Base-by-base conservation (phyloP, 164 flowering plant genomes). In the Buxus sempervirens region DNA sequence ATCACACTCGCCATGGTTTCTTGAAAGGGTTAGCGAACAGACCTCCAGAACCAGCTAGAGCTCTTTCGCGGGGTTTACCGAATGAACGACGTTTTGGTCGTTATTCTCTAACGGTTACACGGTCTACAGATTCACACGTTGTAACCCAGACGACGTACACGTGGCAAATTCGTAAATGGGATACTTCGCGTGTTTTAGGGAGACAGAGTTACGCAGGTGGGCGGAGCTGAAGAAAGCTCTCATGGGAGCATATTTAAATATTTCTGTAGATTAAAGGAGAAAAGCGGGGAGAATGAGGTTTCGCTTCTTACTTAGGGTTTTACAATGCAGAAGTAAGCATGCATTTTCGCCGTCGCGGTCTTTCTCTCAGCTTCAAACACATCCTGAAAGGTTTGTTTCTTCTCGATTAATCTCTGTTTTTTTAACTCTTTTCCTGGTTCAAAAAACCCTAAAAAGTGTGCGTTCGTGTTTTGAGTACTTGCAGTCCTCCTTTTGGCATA, bases 401-500 rank as follows among this genome's bases (percentile, higher is more conserved):
- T 62, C 23, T 36, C 58, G 48, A n/a, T 12, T 58, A 5, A 45
- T 23, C 14, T 45, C 38, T 9, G 21, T 54, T 14, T 22, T 1
- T 49, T 60, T n/a, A n/a, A n/a, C n/a, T n/a, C n/a, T n/a, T n/a
- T n/a, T n/a, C 5, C 42, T 36, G 20, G 18, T 54, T 26, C 28
- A 6, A 0, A 15, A 7, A 18, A 25, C 23, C 20, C 22, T 15
- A 58, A 63, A 26, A 27, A 21, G 4, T 51, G n/a, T 53, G 24
- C 19, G 19, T 51, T 20, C 48, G 18, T 20, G 22, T 9, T 22
- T 23, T 25, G 55, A 24, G n/a, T 55, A 45, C 62, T 32, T 28
- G 65, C 67, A 80, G 86, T 68, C 75, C 88, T 68, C 77, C 86
- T 16, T 88, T 86, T 59, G 98, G 98, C 26, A 83, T 93, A 27